Evolutionary conservation across 108 stramenopile genomes (phyloP).

Genomic region (Cylindrotheca closterium): DNA sequence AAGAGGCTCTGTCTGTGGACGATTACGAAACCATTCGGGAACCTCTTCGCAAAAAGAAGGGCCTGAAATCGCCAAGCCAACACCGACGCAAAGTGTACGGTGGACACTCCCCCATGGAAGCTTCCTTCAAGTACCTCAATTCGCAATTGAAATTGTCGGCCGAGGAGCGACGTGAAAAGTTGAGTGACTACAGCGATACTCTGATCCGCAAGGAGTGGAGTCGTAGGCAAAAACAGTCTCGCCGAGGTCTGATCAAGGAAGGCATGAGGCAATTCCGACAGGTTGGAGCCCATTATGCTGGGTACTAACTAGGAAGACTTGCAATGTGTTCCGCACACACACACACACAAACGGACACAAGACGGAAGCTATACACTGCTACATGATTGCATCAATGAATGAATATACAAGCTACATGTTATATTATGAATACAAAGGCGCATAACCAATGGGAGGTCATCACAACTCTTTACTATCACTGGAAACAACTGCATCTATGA

Average conservation of each 20-base stretch:
- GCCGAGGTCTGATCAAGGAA: background rate
- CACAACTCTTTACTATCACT: too few species aligned
- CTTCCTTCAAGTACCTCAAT: too few species aligned
- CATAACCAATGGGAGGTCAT: too few species aligned
- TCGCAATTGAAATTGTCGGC: background rate
- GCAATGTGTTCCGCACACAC: background rate
- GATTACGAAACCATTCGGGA: background rate
- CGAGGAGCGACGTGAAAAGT: background rate
- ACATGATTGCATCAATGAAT: background rate
- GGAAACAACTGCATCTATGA: too few species aligned
- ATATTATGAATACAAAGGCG: too few species aligned
- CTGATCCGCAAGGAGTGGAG: background rate
- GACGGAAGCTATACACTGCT: background rate
- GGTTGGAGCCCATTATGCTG: background rate
- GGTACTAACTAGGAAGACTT: background rate
- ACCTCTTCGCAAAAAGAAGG: too few species aligned
- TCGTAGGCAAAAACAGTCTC: background rate
- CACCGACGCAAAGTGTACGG: background rate
- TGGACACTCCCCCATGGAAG: background rate
- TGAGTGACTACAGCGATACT: background rate
- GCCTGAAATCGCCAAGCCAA: too few species aligned
- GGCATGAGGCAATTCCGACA: background rate
- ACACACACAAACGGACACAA: background rate
- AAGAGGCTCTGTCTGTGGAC: background rate
- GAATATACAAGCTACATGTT: too few species aligned